Percentiles rank a stretch among this genome's conserved stretches.
Evolutionary conservation across 2,329 filamentous ascomycete genomes (phyloP).

Genomic region (Stachybotrys chartarum): DNA sequence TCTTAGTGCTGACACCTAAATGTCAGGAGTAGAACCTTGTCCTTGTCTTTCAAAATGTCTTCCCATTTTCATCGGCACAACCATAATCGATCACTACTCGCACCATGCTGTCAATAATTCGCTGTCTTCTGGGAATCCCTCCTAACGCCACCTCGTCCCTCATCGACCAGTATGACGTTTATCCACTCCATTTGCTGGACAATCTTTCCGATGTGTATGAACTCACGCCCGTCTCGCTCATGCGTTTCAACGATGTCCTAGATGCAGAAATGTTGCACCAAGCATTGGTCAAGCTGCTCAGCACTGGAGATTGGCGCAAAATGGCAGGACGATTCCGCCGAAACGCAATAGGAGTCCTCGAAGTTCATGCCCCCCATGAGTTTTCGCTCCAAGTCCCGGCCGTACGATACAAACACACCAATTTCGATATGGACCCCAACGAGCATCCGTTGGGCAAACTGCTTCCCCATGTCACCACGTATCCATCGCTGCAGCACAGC

Average conservation of each 20-base stretch:
- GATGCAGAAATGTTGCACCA: constrained; percentile 26
- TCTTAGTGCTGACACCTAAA: no score
- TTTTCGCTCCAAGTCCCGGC: constrained; percentile 26
- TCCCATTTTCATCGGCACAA: no score
- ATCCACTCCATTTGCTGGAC: background rate
- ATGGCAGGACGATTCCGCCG: constrained; percentile 25
- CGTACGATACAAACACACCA: constrained; percentile 29
- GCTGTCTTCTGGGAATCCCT: no score
- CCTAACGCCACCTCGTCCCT: no score
- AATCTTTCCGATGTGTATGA: background rate
- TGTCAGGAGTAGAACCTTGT: no score
- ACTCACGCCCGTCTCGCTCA: background rate
- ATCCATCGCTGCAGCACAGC: background rate
- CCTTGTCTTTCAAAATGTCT: no score
- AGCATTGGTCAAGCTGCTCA: constrained; percentile 2
- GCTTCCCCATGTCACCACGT: constrained; percentile 23
- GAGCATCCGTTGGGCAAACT: constrained; percentile 32
- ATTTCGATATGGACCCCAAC: constrained; percentile 24
- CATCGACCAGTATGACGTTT: no score
- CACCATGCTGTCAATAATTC: no score
- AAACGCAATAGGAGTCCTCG: constrained; percentile 13
- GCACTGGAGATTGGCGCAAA: constrained; percentile 34
- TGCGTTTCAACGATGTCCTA: constrained; percentile 12
- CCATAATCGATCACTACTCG: no score
- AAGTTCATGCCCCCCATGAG: constrained; percentile 22